Evolutionary conservation across 2,329 filamentous ascomycete species (phyloP).

Genomic region (Gremmenia infestans): DNA sequence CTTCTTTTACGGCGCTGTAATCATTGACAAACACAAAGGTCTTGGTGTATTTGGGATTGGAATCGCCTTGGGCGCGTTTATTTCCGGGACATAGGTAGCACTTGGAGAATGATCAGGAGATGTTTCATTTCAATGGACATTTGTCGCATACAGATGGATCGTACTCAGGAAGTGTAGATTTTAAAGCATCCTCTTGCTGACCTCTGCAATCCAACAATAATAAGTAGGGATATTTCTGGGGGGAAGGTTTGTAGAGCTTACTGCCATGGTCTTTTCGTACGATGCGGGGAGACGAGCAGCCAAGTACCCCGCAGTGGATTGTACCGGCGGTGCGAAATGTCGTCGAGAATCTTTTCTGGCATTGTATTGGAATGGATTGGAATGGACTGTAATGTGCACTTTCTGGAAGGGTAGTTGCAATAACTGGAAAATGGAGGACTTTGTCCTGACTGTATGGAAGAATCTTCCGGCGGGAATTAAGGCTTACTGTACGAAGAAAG

Average conservation of each 20-base stretch:
- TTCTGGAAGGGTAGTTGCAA: too few species aligned
- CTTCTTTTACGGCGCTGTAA: constrained; percentile 93
- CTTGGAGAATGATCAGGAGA: constrained; percentile 37
- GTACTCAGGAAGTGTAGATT: constrained; percentile 68
- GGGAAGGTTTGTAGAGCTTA: constrained; percentile 42
- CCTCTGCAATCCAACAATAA: constrained; percentile 49
- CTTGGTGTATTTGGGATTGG: constrained; percentile 78
- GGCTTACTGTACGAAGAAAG: too few species aligned
- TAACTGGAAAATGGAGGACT: too few species aligned
- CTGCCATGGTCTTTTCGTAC: constrained; percentile 98
- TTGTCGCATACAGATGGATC: constrained; percentile 58
- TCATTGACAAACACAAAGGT: constrained; percentile 97
- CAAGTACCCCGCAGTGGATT: constrained; percentile 88
- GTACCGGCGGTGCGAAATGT: constrained; percentile 93
- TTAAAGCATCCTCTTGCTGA: constrained; percentile 68
- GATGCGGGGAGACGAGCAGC: constrained; percentile 91
- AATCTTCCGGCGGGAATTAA: too few species aligned
- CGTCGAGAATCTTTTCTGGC: constrained; percentile 76
- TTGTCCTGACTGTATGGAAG: too few species aligned
- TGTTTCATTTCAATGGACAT: not conserved
- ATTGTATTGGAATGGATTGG: constrained; percentile 37
- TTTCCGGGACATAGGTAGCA: constrained; percentile 97
- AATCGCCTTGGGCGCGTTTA: constrained; percentile 77
- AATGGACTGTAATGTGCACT: not conserved
- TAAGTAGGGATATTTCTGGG: not conserved